These are phyloP conservation scores for Saccharomycopsis schoenii DNA, from an alignment of 805 yeast species.

Conservation along the genomic window DNA sequence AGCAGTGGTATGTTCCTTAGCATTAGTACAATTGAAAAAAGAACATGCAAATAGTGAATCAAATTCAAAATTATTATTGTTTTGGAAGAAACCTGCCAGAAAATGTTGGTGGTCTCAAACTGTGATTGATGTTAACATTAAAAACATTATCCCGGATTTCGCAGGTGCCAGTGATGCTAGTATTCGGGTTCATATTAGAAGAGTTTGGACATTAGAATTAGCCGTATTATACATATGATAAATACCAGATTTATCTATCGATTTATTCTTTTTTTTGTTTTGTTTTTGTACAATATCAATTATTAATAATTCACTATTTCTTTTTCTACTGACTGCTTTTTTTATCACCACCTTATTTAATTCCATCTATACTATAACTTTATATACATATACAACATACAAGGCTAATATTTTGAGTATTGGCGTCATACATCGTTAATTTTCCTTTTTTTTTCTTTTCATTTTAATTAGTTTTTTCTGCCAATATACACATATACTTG, in stretches of 20 bases:
- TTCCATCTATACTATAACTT: background rate
- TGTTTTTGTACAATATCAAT: background rate
- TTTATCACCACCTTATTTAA: background rate
- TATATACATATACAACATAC: background rate
- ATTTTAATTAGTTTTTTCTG: background rate
- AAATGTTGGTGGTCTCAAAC: slow-evolving; percentile 96
- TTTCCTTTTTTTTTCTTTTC: too few relatives aligned
- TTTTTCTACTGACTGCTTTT: background rate
- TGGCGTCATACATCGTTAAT: background rate
- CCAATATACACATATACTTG: too few relatives aligned
- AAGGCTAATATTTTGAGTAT: background rate
- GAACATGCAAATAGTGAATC: slow-evolving; percentile 19
- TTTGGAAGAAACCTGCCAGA: slow-evolving; percentile 97
- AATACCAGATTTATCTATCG: background rate
- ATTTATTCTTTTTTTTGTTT: background rate
- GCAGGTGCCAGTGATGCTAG: slow-evolving; percentile 19
- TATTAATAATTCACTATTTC: too few relatives aligned
- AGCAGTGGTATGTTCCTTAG: slow-evolving; percentile 78
- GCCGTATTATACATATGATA: slow-evolving; percentile 43
- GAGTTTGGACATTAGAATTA: slow-evolving; percentile 95
- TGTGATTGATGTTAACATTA: slow-evolving; percentile 31
- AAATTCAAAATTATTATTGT: slow-evolving; percentile 57
- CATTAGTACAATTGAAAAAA: slow-evolving; percentile 50
- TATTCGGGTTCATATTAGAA: slow-evolving; percentile 72
- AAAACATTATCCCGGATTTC: slow-evolving; percentile 17